Evolutionary conservation across 495 filamentous ascomycete genomes (phyloP), one percentile per base, ranked within the genome.

Genomic region (Daldinia bambusicola): DNA sequence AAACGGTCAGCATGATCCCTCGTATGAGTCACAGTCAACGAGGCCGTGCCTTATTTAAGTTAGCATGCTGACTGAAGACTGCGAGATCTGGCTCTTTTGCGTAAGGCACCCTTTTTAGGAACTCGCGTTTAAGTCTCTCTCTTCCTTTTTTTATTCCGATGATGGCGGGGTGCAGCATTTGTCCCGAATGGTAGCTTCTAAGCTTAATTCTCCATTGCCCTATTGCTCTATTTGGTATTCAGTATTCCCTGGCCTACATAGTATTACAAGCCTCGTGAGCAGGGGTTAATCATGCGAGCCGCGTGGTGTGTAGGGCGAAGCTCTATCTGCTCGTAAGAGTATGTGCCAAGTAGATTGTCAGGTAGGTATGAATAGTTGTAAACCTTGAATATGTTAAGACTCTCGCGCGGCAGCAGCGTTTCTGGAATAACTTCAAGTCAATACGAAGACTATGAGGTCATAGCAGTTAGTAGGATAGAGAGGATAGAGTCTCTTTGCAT

Each of bases 51-150:
- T 30, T 52, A 38, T 48, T 55, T n/a, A 10, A 34, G 48, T 63
- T 64, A 71, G 56, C 36, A 58, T 53, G 64, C 57, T 66, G 38
- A 67, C 66, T 32, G 50, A 55, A 70, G 58, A 67, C 37, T 20
- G 26, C 57, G 43, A 69, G 64, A 66, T 64, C 51, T 56, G 56
- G 63, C 72, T 66, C 31, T 55, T 70, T 68, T 69, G 65, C 43
- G 67, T 45, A 74, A 75, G 73, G 73, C 67, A 74, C 65, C 62
- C 73, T 64, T 56, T 69, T 64, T 68, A 66, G 20, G 59, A 66
- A 63, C 60, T 30, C 31, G 31, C 51, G 26, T 31, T 22, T 30
- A 59, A 55, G 55, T 51, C 14, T 43, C 32, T 62, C 40, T 26
- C 34, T 10, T 5, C 43, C n/a, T 45, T 32, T 62, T 55, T 26